Evolutionary conservation across 169 alveolate genomes (phyloP), one percentile per base, ranked within the genome.

Genomic region (Cryptosporidium xiaoi): DNA sequence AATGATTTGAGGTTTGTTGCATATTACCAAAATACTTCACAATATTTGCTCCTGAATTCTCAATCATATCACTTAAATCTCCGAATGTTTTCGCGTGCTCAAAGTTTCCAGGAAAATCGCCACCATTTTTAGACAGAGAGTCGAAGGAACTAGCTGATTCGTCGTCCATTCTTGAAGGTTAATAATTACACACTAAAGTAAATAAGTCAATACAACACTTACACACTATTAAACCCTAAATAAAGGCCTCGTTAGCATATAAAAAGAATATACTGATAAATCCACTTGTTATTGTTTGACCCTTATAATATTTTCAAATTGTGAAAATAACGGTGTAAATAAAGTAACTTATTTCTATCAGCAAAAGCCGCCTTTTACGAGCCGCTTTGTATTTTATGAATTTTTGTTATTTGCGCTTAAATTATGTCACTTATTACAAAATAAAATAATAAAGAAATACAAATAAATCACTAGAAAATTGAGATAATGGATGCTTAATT

Each of bases 61-160:
- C 66, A 1, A 53, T 29, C 50, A 69, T 51, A 34, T 69, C 83
- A 20, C 67, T 53, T 33, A 66, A 50, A 13, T 64, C 34, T 31
- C 68, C 68, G 53, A 51, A 33, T 24, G 31, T 69, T 29, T 69
- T 69, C 51, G 56, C 27, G 20, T 64, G 56, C 8, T 69, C 60
- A 24, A 51, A 64, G 31, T 29, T 20, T 5, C 27, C 67, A 5
- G 83, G 51, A 34, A 51, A 69, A 10, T 69, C 83, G 13, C 51
- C 51, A 29, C 51, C 44, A 51, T 50, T 44, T 51, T 46, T 69
- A 33, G 83, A 69, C n/a, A 69, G 20, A n/a, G 83, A 69, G 44
- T 69, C 68, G 56, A 44, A 69, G 18, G 83, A 69, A 64, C 83
- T 53, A 8, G 60, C 3, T 27, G 67, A 69, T 69, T 69, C 83